Conservation (phyloP, 305 asterid species). For the Fraxinus sp. region DNA sequence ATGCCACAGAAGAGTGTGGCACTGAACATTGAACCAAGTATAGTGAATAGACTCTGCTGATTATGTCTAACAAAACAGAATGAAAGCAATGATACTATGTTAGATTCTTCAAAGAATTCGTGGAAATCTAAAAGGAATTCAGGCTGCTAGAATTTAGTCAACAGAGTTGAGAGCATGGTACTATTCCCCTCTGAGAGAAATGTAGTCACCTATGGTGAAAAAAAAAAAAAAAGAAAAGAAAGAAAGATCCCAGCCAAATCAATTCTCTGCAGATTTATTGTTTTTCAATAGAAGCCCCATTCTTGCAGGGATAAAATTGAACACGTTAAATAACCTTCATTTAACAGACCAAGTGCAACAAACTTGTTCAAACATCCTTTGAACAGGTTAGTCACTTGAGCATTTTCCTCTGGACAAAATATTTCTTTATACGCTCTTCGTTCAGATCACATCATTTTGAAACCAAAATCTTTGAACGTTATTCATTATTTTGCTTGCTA, state of each 20-base stretch:
- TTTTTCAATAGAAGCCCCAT: neutral
- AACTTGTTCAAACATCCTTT: neutral
- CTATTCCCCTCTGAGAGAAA: neutral
- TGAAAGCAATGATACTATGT: neutral
- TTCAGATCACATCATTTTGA: neutral
- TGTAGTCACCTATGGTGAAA: neutral
- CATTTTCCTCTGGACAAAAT: neutral
- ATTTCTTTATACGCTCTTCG: neutral
- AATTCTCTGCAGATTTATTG: neutral
- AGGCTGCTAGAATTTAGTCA: neutral
- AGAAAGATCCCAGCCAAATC: neutral
- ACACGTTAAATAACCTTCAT: neutral
- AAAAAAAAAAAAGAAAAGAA: neutral
- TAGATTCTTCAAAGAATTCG: neutral
- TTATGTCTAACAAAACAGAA: conserved; percentile 35
- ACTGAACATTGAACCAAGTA: conserved; percentile 45
- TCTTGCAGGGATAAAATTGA: neutral
- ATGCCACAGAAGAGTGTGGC: conserved; percentile 50
- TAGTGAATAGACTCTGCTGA: conserved; percentile 50
- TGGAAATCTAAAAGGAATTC: neutral
- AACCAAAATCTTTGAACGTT: neutral
- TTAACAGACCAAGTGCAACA: neutral
- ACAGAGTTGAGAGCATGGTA: neutral
- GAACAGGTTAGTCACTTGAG: neutral
- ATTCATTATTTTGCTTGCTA: neutral